Evolutionary conservation across 129 eudicot species (phyloP), one percentile per base, ranked within the genome.

Genomic region (Escallonia herrerae): DNA sequence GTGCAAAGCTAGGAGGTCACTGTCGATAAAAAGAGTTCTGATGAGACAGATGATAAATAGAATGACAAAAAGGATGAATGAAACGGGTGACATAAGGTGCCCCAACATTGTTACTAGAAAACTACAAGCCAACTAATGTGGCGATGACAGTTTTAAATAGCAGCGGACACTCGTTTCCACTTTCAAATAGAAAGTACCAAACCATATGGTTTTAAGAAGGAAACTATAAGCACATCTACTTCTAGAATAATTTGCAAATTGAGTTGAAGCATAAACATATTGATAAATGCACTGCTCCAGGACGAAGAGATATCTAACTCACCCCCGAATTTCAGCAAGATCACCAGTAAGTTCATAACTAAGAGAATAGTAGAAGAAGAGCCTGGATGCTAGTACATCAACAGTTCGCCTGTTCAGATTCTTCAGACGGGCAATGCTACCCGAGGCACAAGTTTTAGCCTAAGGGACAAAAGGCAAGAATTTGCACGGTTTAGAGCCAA

Each of bases 291-390:
- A n/a, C 54, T 49, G 1, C 9, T 7, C 56, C 4, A 15, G 71
- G 68, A 58, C 44, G 40, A 22, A 72, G 15, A 56, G 3, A 56
- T 50, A 40, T 45, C 50, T 11, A 61, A 62, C 96, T 68, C 78
- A 93, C 98, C 98, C 95, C 8, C 98, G 90, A 72, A 93, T 93
- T 74, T 83, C 98, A 57, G 96, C 89, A 68, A 93, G 95, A 77
- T 78, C 81, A 58, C 83, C 95, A 47, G 95, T 86, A 71, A 83
- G 91, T 71, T 93, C 98, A 80, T 88, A 83, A 60, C 95, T 81
- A 8, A 85, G 84, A 54, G 98, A 93, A 77, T 88, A 93, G 67
- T 77, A 93, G 74, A 79, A 83, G 62, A 88, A 88, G 58, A 93
- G 90, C 67, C 86, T 83, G 56, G 96, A 79, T 67, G 98, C 96